phyloP scores from a whole-genome alignment of 176 grass and related monocot genomes.

The Thinopyrum elongatum region DNA sequence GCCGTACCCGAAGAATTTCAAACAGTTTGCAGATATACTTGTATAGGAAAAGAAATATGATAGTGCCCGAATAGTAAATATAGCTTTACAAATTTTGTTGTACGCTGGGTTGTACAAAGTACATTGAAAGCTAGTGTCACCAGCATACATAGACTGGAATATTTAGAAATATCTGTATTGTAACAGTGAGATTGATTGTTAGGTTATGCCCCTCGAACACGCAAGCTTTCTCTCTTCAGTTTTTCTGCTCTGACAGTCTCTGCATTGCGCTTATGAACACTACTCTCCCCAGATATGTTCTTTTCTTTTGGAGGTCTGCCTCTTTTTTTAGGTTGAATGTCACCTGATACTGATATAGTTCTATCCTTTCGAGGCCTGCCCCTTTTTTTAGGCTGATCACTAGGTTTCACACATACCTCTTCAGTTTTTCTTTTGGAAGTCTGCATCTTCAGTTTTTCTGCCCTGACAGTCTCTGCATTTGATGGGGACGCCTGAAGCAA shows the following conservation, averaged over 20 bases:
- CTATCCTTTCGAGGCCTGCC: conserved; percentile 46
- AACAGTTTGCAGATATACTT: conserved; percentile 42
- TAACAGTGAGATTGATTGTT: conserved; percentile 30
- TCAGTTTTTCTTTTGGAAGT: too few relatives aligned
- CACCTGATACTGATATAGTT: not conserved
- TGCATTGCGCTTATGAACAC: conserved; percentile 24
- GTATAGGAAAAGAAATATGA: conserved; percentile 47
- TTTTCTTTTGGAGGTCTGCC: conserved; percentile 49
- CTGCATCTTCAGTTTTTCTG: conserved; percentile 14
- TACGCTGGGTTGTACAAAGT: conserved; percentile 51
- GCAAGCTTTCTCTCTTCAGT: conserved; percentile 59
- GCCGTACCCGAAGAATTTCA: conserved; percentile 16
- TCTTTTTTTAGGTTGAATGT: conserved; percentile 44
- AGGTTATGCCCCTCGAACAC: conserved; percentile 17
- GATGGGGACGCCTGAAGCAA: conserved; percentile 2
- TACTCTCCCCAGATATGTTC: conserved; percentile 15
- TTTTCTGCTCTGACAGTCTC: conserved; percentile 53
- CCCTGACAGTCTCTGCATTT: conserved; percentile 20
- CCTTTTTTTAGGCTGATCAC: conserved; percentile 47
- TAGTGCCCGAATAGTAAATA: conserved; percentile 45
- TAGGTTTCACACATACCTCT: too few relatives aligned
- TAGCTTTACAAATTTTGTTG: conserved; percentile 53
- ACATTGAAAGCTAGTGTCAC: conserved; percentile 38
- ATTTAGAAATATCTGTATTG: conserved; percentile 31
- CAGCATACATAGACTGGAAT: conserved; percentile 44